Evolutionary conservation across 73 alveolate genomes (phyloP).

Genomic region (Blepharisma stoltei): DNA sequence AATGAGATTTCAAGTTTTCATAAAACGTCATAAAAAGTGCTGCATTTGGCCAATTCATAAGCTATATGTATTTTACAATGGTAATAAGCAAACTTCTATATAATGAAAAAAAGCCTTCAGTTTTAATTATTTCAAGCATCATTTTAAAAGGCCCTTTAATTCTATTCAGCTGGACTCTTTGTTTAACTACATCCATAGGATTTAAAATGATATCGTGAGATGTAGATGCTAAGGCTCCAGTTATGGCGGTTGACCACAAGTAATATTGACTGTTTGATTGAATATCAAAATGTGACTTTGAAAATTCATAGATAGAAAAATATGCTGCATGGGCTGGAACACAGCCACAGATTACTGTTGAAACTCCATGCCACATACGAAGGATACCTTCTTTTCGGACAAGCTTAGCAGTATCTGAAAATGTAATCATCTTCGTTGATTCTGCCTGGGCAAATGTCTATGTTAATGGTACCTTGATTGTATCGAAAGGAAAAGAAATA

Average conservation of each 20-base stretch:
- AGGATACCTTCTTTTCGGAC: conserved; percentile 66
- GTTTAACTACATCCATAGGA: conserved; percentile 80
- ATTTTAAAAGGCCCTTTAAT: conserved; percentile 29
- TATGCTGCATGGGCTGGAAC: conserved; percentile 91
- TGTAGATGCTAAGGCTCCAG: conserved; percentile 75
- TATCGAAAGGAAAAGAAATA: conserved; percentile 82
- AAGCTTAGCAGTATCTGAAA: conserved; percentile 25
- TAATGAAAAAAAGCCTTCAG: conserved; percentile 71
- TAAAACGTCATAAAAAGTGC: conserved; percentile 71
- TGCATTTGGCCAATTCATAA: conserved; percentile 79
- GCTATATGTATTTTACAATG: conserved; percentile 24
- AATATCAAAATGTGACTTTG: conserved; percentile 45
- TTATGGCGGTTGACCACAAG: conserved; percentile 49
- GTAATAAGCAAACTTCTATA: conserved; percentile 77
- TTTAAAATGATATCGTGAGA: conserved; percentile 81
- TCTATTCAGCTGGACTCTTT: conserved; percentile 67
- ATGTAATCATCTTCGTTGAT: conserved; percentile 24
- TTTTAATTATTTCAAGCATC: conserved; percentile 40
- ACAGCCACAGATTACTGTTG: conserved; percentile 81
- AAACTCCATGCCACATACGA: conserved; percentile 72
- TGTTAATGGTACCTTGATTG: conserved; percentile 39
- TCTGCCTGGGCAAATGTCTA: conserved; percentile 35
- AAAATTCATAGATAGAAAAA: conserved; percentile 69
- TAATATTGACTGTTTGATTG: conserved; percentile 52
- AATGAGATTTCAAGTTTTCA: conserved; percentile 68